Base-by-base conservation (phyloP, 345 rosid genomes). In the Cardamine resedifolia region DNA sequence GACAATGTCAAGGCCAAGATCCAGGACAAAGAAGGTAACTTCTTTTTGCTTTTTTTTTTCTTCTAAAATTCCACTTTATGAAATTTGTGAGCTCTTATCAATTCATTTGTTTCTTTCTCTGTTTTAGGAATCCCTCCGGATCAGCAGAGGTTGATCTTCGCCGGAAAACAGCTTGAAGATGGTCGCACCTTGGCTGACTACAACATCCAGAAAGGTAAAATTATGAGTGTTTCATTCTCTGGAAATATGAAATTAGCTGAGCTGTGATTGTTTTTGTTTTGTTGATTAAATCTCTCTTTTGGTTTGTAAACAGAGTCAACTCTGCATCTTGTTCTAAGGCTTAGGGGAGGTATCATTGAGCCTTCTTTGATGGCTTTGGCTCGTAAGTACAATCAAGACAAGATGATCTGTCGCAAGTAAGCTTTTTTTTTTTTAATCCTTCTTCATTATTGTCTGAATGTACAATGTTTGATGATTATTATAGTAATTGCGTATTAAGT, bases 1-100 rank as follows among this genome's bases (percentile, higher is more conserved):
- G 96, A 90, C 74, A 87, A 90, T 83, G 96, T 88, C 82, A 90
- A 92, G 65, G 88, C 96, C 14, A 90, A 92, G 84, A 90, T 92
- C 79, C 96, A 92, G 76, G 93, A 90, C 83, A 93, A 93, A 80
- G 96, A 90, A 83, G 98, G 96, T 87, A 57, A 21, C 58, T 27
- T 7, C 10, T 2, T 0, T 23, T 20, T 12, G 4, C 28, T 50
- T 18, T 33, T 5, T 4, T 2, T 5, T 1, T 31, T 15, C n/a
- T n/a, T 23, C 24, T 1, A 1, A n/a, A 0, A 5, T 9, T 0
- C 3, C n/a, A n/a, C 23, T 8, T 9, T 14, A 1, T 23, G 6
- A 3, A 24, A 53, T 43, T 43, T 44, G 10, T 24, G 4, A 30
- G 21, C 62, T 12, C 20, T 21, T n/a, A 56, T 64, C 4, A 48